Evolutionary conservation across 73 alveolate genomes (phyloP), one percentile per base, ranked within the genome.

Genomic region (Tetrahymena malaccensis): DNA sequence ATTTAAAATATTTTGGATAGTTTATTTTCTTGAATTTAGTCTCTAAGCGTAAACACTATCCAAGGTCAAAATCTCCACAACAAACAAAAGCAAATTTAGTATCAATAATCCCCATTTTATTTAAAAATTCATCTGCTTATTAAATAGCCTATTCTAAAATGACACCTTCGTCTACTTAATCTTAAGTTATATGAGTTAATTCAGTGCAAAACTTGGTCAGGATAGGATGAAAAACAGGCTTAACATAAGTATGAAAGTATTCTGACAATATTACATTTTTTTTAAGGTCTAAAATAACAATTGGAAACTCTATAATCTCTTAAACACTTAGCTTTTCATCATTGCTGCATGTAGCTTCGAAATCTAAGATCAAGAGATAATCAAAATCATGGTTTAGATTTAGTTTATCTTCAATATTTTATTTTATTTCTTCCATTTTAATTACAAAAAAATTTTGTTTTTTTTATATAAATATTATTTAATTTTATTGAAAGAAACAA

Each of bases 221-320:
- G 35, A 94, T 93, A 13, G 98, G 98, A 43, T 97, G 96, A 16
- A 84, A 84, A 6, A 96, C 58, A 13, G 98, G 98, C 93, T 96
- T 97, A 4, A 97, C 97, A 85, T 96, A 96, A 4, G 97, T 95
- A 43, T 96, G 96, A 94, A 96, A 97, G 40, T 25, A 70, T 33
- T 83, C 97, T 5, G 84, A 93, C 13, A 93, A 43, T 0, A 97
- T 85, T 57, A 93, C 37, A 85, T 94, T 93, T 83, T 94, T 43
- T 56, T 96, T 94, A 35, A 94, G 95, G 85, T 96, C 97, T 34
- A 97, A 56, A 21, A 97, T 94, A 34, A 94, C 97, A 3, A 95
- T 96, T 19, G 98, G 98, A 93, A 97, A 96, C 95, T 97, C 98
- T 94, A 97, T 97, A 85, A 97, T 96, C 56, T 97, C 98, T 83